Evolutionary conservation across 164 flowering plant genomes (phyloP), one percentile per base, ranked within the genome.

Genomic region (Berberis vulgaris): DNA sequence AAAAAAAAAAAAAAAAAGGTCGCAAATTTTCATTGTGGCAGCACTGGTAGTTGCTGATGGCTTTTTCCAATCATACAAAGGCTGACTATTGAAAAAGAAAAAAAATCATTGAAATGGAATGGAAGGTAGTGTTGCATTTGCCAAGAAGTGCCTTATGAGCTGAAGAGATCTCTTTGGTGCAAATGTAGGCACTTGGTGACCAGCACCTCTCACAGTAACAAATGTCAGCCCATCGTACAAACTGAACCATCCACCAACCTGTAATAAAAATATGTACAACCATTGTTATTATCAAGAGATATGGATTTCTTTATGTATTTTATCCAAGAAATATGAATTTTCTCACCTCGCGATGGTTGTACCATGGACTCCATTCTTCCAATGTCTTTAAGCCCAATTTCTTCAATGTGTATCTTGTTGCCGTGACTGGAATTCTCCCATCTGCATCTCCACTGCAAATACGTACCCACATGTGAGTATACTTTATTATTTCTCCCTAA

Each of bases 161-260:
- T 81, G 81, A 9, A 83, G 79, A 43, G 88, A 68, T 46, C 77
- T 69, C 62, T 72, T 72, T 26, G 96, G 96, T 52, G 73, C 76
- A 43, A 77, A 79, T 2, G 80, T 74, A 3, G 96, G 91, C 53
- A 87, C 96, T 65, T 85, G 78, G 61, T 89, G 91, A 1, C 96
- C 96, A 0, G 96, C 93, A 3, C 89, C 93, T 75, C 93, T 79
- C 0, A 89, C 67, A 0, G 89, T 89, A 42, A 78, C 83, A 66
- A 81, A 89, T 57, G 59, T 77, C 10, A 89, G 60, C 41, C 92
- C 93, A 7, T 84, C 81, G 40, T 87, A 88, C 3, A 45, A 74
- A 1, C 78, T 71, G 3, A 83, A 85, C 88, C 90, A 89, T 13
- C 96, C 96, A 12, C 88, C 96, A 56, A 86, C 91, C 90, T 87